phyloP scores from a whole-genome alignment of 805 yeast species.

The Lachancea fermentati region DNA sequence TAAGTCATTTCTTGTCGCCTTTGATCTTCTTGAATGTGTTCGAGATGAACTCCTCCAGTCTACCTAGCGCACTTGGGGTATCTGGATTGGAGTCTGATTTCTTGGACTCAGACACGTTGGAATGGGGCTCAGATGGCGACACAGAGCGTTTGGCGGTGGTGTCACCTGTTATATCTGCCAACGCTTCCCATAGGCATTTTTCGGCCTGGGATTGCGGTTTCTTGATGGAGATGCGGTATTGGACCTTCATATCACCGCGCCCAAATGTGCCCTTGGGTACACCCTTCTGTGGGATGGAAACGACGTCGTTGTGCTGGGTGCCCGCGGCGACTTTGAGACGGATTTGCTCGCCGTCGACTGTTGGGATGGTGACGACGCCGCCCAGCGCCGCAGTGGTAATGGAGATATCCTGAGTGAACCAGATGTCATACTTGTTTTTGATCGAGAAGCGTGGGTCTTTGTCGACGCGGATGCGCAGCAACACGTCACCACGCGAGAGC shows the following conservation, averaged over 20 bases:
- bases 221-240: slow-evolving; percentile 62
- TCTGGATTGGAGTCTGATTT: slow-evolving; percentile 18
- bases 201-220: slow-evolving; percentile 80
- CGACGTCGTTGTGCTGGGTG: slow-evolving; percentile 66
- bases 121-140: slow-evolving; percentile 3
- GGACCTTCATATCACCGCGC: slow-evolving; percentile 78
- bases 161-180: slow-evolving; percentile 88
- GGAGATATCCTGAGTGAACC: slow-evolving; percentile 62
- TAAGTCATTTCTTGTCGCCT: slow-evolving; percentile 22
- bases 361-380: slow-evolving; percentile 86
- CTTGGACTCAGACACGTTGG: not conserved
- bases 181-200: slow-evolving; percentile 82
- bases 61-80: slow-evolving; percentile 37
- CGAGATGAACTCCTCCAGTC: slow-evolving; percentile 53
- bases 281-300: slow-evolving; percentile 82
- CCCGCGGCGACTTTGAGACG: slow-evolving; percentile 81
- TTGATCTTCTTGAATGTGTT: slow-evolving; percentile 49
- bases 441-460: slow-evolving; percentile 70
- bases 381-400: slow-evolving; percentile 97
- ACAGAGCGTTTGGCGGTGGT: slow-evolving; percentile 61
- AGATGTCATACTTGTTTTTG: slow-evolving; percentile 53
- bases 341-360: slow-evolving; percentile 71
- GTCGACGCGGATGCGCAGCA: slow-evolving; percentile 71
- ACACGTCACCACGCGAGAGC: slow-evolving; percentile 78
- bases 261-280: slow-evolving; percentile 59